These are phyloP conservation scores for Filobasidium floriforme DNA, from an alignment of 768 basidiomycete genomes.

Conservation along the genomic window DNA sequence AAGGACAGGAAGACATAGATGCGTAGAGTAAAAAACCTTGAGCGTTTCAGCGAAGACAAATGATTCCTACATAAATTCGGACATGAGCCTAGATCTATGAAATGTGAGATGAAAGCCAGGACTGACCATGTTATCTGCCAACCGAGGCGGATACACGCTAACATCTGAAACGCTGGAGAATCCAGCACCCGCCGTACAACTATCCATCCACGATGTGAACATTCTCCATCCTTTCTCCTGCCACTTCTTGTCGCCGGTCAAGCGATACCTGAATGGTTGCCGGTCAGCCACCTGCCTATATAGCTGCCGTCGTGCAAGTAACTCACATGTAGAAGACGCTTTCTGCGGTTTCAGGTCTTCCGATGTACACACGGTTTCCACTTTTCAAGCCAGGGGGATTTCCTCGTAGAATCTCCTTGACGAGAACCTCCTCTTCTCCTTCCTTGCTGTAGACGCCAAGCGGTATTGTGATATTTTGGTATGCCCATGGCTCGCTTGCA, in stretches of 20 bases:
- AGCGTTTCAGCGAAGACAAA: conserved; percentile 47
- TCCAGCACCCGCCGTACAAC: conserved; percentile 37
- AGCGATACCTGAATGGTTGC: conserved; percentile 36
- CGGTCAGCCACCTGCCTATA: conserved; percentile 11
- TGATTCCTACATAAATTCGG: conserved; percentile 31
- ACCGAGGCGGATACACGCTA: not conserved
- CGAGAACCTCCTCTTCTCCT: conserved; percentile 7
- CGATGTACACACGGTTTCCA: conserved; percentile 35
- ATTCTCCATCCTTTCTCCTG: conserved; percentile 49
- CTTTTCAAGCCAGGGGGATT: conserved; percentile 34
- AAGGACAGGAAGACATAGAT: not conserved
- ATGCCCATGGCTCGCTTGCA: conserved; percentile 14
- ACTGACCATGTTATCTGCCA: conserved; percentile 25
- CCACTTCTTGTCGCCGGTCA: conserved; percentile 49
- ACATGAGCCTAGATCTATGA: not conserved
- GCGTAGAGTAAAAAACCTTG: conserved; percentile 33
- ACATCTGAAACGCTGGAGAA: conserved; percentile 44
- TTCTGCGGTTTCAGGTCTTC: conserved; percentile 49
- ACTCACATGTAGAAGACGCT: conserved; percentile 22
- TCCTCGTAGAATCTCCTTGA: conserved; percentile 27
- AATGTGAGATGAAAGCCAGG: no score
- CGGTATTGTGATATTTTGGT: conserved; percentile 23
- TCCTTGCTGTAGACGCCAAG: conserved; percentile 7
- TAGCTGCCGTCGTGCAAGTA: not conserved
- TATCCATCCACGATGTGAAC: conserved; percentile 45